phyloP scores from a whole-genome alignment of 2,329 filamentous ascomycete species.

The Elsinoe batatas region DNA sequence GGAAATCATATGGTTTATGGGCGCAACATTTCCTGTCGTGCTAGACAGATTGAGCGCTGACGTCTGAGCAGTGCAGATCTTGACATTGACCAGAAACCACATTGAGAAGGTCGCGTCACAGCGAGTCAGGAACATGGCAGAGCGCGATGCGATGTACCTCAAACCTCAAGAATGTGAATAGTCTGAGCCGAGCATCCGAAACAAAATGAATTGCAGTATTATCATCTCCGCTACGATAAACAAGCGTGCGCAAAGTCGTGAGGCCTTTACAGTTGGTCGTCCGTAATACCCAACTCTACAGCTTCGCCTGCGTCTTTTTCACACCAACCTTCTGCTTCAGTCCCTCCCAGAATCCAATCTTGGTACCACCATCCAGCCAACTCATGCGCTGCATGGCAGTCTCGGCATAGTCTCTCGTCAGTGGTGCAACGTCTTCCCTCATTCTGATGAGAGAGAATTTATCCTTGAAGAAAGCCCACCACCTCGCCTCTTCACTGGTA shows the following conservation, averaged over 20 bases:
- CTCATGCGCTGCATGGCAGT: slow-evolving; percentile 10
- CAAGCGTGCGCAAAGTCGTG: no score
- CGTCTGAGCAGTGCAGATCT: not conserved
- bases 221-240: no score
- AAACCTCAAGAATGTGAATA: no score
- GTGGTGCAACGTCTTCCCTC: slow-evolving; percentile 7
- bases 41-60: not conserved
- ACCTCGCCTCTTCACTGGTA: not conserved
- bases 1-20: not conserved
- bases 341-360: slow-evolving; percentile 4
- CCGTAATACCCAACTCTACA: not conserved
- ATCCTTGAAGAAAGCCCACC: slow-evolving; percentile 12
- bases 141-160: no score
- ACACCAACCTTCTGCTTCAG: not conserved
- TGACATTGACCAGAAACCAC: not conserved
- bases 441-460: slow-evolving; percentile 5
- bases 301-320: slow-evolving; percentile 6
- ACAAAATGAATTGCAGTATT: no score
- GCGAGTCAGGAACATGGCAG: not conserved
- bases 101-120: not conserved
- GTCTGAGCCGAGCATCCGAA: no score
- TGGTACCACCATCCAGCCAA: slow-evolving; percentile 5
- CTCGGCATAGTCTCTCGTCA: slow-evolving; percentile 12
- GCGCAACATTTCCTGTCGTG: not conserved
- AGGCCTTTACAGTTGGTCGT: no score